A percentile compares a stretch with the other conserved stretches of the same genome.
These are phyloP conservation scores for Calamus simplicifolius DNA, from an alignment of 176 grass and related monocot genomes.

Conservation along the genomic window DNA sequence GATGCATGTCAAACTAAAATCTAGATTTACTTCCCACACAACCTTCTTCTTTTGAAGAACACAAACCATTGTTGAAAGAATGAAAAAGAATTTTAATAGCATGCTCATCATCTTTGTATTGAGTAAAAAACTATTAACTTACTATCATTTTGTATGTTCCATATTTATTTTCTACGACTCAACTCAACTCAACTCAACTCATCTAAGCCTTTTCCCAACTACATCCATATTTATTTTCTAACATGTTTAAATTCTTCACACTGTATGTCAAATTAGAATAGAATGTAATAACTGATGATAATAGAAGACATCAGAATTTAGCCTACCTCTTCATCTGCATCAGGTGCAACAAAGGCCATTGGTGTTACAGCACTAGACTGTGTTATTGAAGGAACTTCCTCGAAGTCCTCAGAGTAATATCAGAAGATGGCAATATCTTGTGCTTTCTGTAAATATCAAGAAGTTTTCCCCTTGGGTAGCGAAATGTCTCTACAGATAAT, in stretches of 20 bases:
- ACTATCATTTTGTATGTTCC: no score
- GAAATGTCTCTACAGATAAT: constrained; percentile 29
- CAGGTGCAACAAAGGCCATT: constrained; percentile 68
- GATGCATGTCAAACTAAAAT: not conserved
- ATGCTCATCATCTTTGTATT: no score
- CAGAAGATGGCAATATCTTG: constrained; percentile 24
- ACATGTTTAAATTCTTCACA: no score
- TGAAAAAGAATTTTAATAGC: no score
- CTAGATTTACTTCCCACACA: not conserved
- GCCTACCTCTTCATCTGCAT: constrained; percentile 67
- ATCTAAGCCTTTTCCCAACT: no score
- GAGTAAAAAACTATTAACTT: no score
- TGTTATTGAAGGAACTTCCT: constrained; percentile 64
- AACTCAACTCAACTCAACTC: no score
- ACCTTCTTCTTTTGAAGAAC: not conserved
- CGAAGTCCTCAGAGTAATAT: constrained; percentile 34
- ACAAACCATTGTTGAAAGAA: no score
- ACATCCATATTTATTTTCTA: no score
- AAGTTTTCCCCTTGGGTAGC: constrained; percentile 89
- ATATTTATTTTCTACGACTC: no score
- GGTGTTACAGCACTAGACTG: constrained; percentile 50
- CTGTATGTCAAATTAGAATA: no score
- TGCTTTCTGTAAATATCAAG: constrained; percentile 95
- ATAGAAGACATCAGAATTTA: not conserved
- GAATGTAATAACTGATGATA: no score